phyloP scores from a whole-genome alignment of 257 asterid species.

The Thymus mandschuricus region DNA sequence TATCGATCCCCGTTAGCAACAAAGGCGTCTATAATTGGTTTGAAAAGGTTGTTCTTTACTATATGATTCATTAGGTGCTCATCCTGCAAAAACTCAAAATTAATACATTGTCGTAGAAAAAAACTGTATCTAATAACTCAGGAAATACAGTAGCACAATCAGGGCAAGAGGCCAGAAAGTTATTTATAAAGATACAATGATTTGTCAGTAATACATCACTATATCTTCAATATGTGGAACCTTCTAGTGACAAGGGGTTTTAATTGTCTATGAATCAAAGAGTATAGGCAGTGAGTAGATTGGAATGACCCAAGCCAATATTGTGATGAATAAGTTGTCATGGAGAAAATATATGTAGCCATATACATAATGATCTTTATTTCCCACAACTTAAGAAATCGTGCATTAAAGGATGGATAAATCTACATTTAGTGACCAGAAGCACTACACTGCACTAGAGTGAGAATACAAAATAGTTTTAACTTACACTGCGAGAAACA shows the following conservation, averaged over 20 bases:
- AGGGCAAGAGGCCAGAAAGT: conserved; percentile 11
- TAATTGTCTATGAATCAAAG: conserved; percentile 8
- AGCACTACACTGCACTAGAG: background rate
- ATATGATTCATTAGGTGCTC: conserved; percentile 85
- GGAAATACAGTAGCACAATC: conserved; percentile 8
- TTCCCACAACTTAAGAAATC: conserved; percentile 15
- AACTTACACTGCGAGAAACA: conserved; percentile 88
- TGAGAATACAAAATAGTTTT: conserved; percentile 21
- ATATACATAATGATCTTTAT: conserved; percentile 10
- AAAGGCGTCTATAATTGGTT: conserved; percentile 84
- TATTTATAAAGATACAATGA: background rate
- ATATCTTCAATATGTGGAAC: conserved; percentile 14
- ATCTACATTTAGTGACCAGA: conserved; percentile 3
- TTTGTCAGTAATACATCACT: background rate
- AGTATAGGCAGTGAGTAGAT: conserved; percentile 19
- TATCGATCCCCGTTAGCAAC: conserved; percentile 89
- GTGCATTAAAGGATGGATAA: background rate
- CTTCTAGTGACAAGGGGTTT: background rate
- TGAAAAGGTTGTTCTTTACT: conserved; percentile 74
- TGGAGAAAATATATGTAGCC: conserved; percentile 10
- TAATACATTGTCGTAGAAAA: conserved; percentile 9
- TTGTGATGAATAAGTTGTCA: conserved; percentile 7
- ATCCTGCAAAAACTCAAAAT: conserved; percentile 66
- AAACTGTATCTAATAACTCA: background rate
- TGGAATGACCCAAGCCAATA: background rate